Evolutionary conservation across 768 basidiomycete species (phyloP), one percentile per base, ranked within the genome.

Genomic region (Dendrothele bispora): DNA sequence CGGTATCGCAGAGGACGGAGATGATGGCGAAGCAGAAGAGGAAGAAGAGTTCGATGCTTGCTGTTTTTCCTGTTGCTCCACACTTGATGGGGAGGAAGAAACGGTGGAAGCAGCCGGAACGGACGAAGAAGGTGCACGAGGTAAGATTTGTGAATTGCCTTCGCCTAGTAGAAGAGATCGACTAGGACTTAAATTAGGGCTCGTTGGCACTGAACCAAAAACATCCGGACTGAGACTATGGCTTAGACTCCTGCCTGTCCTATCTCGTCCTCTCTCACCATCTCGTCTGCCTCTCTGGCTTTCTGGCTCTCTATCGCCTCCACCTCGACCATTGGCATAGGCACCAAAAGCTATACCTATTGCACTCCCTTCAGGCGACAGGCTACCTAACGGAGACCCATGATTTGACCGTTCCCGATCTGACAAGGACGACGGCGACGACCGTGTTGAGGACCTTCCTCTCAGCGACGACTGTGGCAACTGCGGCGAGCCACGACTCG

Each of bases 381-480:
- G 41, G 26, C 61, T 63, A 15, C 65, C 66, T 26, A 62, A 35
- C 1, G 65, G 61, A 10, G 61, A 61, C 10, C 56, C 55, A 45
- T 55, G 56, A 41, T 48, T 50, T 5, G 62, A 59, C 7, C 61
- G 62, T 14, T 76, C 75, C 7, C 77, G 69, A 52, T 81, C 81
- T 42, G 77, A 79, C 36, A 74, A 66, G 22, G 78, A 71, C 24
- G 79, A 80, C 1, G 82, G 78, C 14, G 80, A 70, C 5, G 75
- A 76, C 30, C 81, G 75, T 17, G 80, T 73, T 40, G 67, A 68
- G 34, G 82, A 82, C 18, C 83, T 71, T 3, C 84, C 83, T 12
- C 84, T 75, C 42, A 67, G 63, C 45, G 53, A 8, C 60, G 61
- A 43, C 57, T 60, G 53, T 53, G 47, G n/a, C 22, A 48, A 39